Base-by-base conservation (phyloP, 306 rosid genomes). In the Acacia confusa region DNA sequence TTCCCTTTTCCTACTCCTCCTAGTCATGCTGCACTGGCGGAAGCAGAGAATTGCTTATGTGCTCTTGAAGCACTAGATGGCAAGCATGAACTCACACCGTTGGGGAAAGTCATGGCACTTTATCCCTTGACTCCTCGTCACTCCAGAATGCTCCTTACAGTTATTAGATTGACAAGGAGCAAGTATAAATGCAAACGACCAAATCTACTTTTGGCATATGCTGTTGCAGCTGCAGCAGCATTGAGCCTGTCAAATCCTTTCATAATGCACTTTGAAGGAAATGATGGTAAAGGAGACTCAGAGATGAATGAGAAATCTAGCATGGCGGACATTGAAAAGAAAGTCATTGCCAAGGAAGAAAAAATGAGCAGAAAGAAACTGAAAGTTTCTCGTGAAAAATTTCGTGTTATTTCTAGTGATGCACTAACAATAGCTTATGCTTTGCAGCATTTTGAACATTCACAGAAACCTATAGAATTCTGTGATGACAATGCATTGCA, bases 61-160 rank as follows among this genome's bases (percentile, higher is more conserved):
- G 90, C 90, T 74, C 97, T 95, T 45, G 97, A 93, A 80, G 99
- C 99, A 75, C 95, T 95, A 78, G 95, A 89, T 83, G 71, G 77
- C 82, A 82, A 82, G 77, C 91, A 91, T 34, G 88, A 85, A 72
- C 80, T 95, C 64, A 95, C 97, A 55, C 70, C 82, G 53, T 78
- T 93, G 70, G 99, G 97, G 71, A 90, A 88, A 88, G 91, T 92
- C 82, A 95, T 93, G 99, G 94, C 97, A 50, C 84, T 75, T 45
- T 95, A 80, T 82, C 99, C 99, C 70, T 86, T 91, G 95, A 93
- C 97, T 87, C 99, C 99, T 61, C 97, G 98, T 79, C 99, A 90
- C 89, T 91, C 99, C 6, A 90, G 93, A 89, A 95, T 95, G 97
- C 89, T 91, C 50, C 94, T 95, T 76, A 91, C 95, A 1, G 86